phyloP scores from a whole-genome alignment of 2,329 filamentous ascomycete species.

The Dryadomyces quercus-mongolicae region DNA sequence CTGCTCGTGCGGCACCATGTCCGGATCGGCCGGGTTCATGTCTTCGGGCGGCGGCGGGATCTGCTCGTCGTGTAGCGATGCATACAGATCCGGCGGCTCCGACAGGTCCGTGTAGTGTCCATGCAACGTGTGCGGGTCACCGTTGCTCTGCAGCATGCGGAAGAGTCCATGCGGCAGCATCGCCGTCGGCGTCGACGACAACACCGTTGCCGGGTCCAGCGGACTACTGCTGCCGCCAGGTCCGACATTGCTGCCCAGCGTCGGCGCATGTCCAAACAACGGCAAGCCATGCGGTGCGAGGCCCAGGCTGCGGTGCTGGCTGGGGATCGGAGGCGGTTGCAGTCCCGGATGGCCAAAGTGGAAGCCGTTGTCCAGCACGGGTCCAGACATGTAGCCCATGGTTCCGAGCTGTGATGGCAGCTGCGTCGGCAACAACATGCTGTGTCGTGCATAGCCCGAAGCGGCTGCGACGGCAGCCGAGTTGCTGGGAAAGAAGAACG shows the following conservation, averaged over 20 bases:
- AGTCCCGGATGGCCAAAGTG: background rate
- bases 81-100: slow-evolving; percentile 66
- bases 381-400: slow-evolving; percentile 4
- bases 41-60: slow-evolving; percentile 65
- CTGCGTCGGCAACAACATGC: slow-evolving; percentile 47
- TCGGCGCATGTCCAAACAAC: background rate
- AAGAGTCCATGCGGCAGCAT: slow-evolving; percentile 53
- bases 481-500: slow-evolving; percentile 30
- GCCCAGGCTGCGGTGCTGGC: background rate
- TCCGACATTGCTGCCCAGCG: slow-evolving; percentile 16
- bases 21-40: slow-evolving; percentile 67
- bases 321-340: slow-evolving; percentile 4
- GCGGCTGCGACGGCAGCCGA: background rate
- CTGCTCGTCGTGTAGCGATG: slow-evolving; percentile 62
- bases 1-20: slow-evolving; percentile 67
- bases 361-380: background rate
- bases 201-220: slow-evolving; percentile 42
- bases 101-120: slow-evolving; percentile 62
- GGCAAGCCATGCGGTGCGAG: background rate
- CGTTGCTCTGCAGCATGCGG: slow-evolving; percentile 63
- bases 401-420: slow-evolving; percentile 25
- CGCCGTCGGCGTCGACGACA: slow-evolving; percentile 42
- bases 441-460: slow-evolving; percentile 34
- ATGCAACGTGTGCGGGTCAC: slow-evolving; percentile 53
- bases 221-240: slow-evolving; percentile 29